These are phyloP conservation scores for Blastobotrys apis DNA, from an alignment of 1,139 yeast genomes.

Conservation along the genomic window DNA sequence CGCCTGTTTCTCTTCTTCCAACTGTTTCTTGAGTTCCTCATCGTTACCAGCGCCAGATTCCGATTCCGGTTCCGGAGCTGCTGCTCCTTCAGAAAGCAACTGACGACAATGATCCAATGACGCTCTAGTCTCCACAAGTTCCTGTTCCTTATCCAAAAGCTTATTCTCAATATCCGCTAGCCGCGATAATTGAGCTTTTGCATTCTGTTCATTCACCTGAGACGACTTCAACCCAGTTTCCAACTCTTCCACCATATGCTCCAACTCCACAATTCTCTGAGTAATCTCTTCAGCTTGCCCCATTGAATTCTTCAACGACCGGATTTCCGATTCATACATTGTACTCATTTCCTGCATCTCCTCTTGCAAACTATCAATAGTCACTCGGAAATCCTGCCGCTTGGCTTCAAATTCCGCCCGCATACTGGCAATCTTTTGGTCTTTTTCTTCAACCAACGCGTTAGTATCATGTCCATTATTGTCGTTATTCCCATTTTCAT, in stretches of 20 bases:
- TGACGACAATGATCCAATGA: constrained; percentile 27
- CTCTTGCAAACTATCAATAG: constrained; percentile 30
- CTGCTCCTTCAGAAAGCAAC: background rate
- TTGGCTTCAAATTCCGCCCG: constrained; percentile 31
- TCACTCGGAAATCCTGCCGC: constrained; percentile 33
- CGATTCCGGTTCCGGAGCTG: background rate
- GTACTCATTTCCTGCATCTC: constrained; percentile 31
- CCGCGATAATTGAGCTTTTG: constrained; percentile 25
- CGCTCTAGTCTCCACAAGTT: constrained; percentile 27
- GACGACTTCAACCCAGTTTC: constrained; percentile 25
- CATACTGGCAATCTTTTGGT: constrained; percentile 27
- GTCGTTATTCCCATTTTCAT: no score
- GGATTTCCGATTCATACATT: constrained; percentile 28
- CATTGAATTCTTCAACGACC: constrained; percentile 25
- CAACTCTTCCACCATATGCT: constrained; percentile 25
- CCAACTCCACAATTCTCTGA: constrained; percentile 23
- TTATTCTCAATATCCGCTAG: constrained; percentile 34
- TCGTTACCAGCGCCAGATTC: background rate
- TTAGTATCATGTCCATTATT: constrained; percentile 7
- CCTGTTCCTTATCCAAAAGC: constrained; percentile 32
- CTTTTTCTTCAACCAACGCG: constrained; percentile 26
- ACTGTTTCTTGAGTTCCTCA: constrained; percentile 1
- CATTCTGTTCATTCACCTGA: constrained; percentile 27
- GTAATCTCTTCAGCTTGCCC: constrained; percentile 24
- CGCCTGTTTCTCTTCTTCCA: constrained; percentile 7